phyloP scores from a whole-genome alignment of 1,284 basidiomycete genomes.

The Leccinum pachyderme region DNA sequence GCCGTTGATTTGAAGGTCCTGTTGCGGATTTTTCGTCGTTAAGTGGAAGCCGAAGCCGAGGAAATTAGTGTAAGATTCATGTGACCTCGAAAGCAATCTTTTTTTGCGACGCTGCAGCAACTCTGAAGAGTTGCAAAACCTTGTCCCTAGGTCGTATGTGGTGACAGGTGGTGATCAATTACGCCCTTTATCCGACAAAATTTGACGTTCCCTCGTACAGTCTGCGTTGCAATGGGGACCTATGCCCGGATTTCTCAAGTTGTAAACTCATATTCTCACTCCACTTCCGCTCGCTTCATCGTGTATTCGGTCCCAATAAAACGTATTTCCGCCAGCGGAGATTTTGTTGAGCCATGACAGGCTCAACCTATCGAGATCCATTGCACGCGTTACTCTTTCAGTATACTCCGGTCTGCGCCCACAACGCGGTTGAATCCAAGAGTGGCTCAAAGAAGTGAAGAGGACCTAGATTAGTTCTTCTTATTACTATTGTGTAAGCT shows the following conservation, averaged over 20 bases:
- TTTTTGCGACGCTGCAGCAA: background rate
- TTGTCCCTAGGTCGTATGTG: background rate
- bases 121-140: background rate
- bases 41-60: background rate
- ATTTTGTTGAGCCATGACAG: background rate
- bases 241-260: background rate
- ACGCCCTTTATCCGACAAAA: background rate
- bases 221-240: background rate
- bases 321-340: background rate
- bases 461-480: background rate
- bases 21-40: background rate
- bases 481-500: background rate
- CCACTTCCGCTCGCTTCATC: background rate
- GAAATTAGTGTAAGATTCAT: background rate
- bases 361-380: background rate
- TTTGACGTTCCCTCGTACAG: background rate
- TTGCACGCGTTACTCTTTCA: background rate
- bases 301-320: background rate
- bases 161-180: background rate
- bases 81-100: background rate
- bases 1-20: background rate
- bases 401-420: background rate
- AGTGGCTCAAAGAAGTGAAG: background rate
- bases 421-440: background rate
- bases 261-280: background rate